Conservation (phyloP, 164 flowering plant species). For the Chimonanthus salicifolius region DNA sequence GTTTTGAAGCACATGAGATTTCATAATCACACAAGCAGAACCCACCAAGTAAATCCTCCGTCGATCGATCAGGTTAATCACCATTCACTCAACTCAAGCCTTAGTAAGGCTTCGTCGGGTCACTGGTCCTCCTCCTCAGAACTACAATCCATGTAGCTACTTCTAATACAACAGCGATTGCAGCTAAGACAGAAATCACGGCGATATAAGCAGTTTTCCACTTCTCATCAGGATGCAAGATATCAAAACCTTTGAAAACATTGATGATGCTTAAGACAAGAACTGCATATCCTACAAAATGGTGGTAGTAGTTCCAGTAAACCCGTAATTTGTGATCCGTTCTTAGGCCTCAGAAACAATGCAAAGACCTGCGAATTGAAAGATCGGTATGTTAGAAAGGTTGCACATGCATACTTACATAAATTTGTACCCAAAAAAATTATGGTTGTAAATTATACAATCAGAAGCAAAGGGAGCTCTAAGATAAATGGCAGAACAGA, state of each 20-base stretch:
- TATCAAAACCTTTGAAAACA: conserved; percentile 57
- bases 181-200: conserved; percentile 35
- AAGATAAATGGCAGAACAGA: not conserved
- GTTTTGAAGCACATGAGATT: not conserved
- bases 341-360: conserved; percentile 56
- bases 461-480: not conserved
- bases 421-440: not conserved
- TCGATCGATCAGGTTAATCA: not conserved
- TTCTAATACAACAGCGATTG: conserved; percentile 41
- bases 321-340: conserved; percentile 59
- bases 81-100: conserved; percentile 14
- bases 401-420: not conserved
- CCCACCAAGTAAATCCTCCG: not conserved
- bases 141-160: conserved; percentile 58
- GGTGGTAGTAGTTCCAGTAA: conserved; percentile 80
- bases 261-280: conserved; percentile 58
- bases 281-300: conserved; percentile 53
- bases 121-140: conserved; percentile 40
- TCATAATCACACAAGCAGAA: not conserved
- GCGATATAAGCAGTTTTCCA: conserved; percentile 44
- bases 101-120: conserved; percentile 42
- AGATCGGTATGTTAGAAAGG: not conserved
- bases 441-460: not conserved
- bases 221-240: conserved; percentile 41
- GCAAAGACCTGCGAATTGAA: conserved; percentile 47